Evolutionary conservation across 495 filamentous ascomycete species (phyloP).

Genomic region (Hypoxylon fragiforme): DNA sequence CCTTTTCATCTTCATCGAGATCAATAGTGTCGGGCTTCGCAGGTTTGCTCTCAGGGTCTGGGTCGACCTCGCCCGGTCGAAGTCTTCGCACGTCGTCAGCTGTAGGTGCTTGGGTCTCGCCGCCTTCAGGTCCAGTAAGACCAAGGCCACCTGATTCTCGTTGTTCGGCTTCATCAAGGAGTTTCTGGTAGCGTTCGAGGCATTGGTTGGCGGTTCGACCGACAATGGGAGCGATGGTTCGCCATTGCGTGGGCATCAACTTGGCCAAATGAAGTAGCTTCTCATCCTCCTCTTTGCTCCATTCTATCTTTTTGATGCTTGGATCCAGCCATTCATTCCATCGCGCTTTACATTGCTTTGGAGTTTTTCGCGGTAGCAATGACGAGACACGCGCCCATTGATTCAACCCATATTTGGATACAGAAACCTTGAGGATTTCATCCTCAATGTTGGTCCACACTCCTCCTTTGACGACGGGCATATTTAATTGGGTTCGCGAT

Average conservation of each 20-base stretch:
- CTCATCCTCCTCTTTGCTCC: constrained; percentile 98
- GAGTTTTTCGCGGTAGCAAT: constrained; percentile 93
- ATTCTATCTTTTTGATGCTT: constrained; percentile 96
- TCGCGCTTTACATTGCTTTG: constrained; percentile 98
- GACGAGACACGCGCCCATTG: constrained; percentile 99
- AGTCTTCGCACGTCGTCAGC: constrained; percentile 91
- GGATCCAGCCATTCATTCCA: constrained; percentile 99
- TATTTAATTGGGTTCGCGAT: constrained; percentile 48
- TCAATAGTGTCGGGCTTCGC: constrained; percentile 98
- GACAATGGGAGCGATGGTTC: constrained; percentile 95
- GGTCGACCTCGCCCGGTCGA: constrained; percentile 91
- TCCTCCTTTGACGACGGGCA: constrained; percentile 98
- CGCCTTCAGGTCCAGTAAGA: constrained; percentile 83
- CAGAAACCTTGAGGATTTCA: constrained; percentile 94
- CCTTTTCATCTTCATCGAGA: constrained; percentile 98
- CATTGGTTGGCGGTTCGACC: constrained; percentile 96
- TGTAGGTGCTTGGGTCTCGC: constrained; percentile 82
- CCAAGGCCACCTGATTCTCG: constrained; percentile 81
- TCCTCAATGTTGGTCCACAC: constrained; percentile 84
- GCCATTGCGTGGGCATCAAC: constrained; percentile 99
- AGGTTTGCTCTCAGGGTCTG: constrained; percentile 94
- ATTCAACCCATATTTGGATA: constrained; percentile 96
- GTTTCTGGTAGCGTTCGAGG: constrained; percentile 92
- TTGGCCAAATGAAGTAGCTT: constrained; percentile 95
- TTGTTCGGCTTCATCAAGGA: constrained; percentile 93